phyloP scores from a whole-genome alignment of 805 yeast species.

The Limtongia smithiae region DNA sequence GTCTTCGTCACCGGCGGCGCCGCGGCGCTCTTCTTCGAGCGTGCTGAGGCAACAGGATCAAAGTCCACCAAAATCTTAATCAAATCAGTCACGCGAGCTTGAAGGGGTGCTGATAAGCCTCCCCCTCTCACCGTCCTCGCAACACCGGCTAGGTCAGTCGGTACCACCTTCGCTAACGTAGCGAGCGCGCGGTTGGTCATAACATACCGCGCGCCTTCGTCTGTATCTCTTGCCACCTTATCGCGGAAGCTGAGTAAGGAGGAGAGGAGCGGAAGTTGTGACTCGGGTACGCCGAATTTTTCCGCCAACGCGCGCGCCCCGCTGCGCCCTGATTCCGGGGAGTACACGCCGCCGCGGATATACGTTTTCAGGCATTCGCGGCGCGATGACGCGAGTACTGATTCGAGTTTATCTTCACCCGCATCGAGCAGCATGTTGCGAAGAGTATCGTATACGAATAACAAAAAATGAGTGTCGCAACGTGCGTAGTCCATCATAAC shows the following conservation, averaged over 20 bases:
- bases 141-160: slow-evolving; percentile 57
- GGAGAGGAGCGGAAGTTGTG: slow-evolving; percentile 51
- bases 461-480: slow-evolving; percentile 88
- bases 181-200: slow-evolving; percentile 79
- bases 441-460: slow-evolving; percentile 73
- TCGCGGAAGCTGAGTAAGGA: slow-evolving; percentile 83
- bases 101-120: no score
- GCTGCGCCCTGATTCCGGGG: slow-evolving; percentile 40
- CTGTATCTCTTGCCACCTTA: slow-evolving; percentile 61
- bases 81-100: no score
- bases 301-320: slow-evolving; percentile 65
- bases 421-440: slow-evolving; percentile 50
- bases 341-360: slow-evolving; percentile 71
- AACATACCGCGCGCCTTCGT: slow-evolving; percentile 78
- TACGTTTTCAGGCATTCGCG: slow-evolving; percentile 76
- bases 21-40: no score
- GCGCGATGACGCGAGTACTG: slow-evolving; percentile 70
- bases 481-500: slow-evolving; percentile 84
- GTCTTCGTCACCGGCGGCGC: no score
- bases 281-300: slow-evolving; percentile 59
- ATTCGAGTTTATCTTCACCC: slow-evolving; percentile 34
- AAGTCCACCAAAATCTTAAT: no score
- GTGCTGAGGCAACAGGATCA: no score
- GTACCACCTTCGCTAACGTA: slow-evolving; percentile 54
- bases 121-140: slow-evolving; percentile 42